Conservation (phyloP, 163 green algal genomes). For the Prototheca wickerhamii region DNA sequence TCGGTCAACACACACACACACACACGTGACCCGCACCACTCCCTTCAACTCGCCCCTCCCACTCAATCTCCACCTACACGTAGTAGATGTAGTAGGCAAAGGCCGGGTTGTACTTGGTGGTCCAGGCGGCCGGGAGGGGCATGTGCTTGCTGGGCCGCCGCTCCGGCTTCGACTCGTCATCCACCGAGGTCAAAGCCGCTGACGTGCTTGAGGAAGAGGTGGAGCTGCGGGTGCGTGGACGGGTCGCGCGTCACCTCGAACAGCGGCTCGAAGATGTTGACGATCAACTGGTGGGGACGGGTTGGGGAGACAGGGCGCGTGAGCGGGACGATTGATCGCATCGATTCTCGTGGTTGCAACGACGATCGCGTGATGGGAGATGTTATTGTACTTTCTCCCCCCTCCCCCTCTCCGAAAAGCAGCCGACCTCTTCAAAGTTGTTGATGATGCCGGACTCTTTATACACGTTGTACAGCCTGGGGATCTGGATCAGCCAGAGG, state of each 20-base stretch:
- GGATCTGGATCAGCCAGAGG: slow-evolving; percentile 95
- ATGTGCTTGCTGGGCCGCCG: slow-evolving; percentile 93
- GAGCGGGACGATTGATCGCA: too few species aligned
- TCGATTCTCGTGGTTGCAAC: too few species aligned
- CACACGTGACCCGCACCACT: not conserved
- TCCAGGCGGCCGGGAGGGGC: slow-evolving; percentile 75
- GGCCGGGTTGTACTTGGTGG: slow-evolving; percentile 89
- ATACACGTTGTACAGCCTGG: slow-evolving; percentile 97
- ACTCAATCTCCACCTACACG: slow-evolving; percentile 24
- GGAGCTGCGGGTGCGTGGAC: slow-evolving; percentile 88
- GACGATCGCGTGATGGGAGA: too few species aligned
- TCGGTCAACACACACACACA: not conserved
- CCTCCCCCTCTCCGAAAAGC: not conserved
- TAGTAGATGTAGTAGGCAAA: slow-evolving; percentile 48
- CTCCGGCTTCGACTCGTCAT: slow-evolving; percentile 98
- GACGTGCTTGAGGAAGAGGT: slow-evolving; percentile 87
- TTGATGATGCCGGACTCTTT: slow-evolving; percentile 88
- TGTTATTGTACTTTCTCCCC: too few species aligned
- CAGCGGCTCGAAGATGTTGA: slow-evolving; percentile 97
- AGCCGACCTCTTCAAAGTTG: slow-evolving; percentile 68
- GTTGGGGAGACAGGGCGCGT: not conserved
- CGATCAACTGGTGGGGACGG: slow-evolving; percentile 72
- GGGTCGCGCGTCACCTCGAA: slow-evolving; percentile 97
- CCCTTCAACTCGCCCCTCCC: not conserved
- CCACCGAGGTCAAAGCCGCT: slow-evolving; percentile 98